Conservation (phyloP, 495 filamentous ascomycete genomes). For the Lepidopterella palustris region DNA sequence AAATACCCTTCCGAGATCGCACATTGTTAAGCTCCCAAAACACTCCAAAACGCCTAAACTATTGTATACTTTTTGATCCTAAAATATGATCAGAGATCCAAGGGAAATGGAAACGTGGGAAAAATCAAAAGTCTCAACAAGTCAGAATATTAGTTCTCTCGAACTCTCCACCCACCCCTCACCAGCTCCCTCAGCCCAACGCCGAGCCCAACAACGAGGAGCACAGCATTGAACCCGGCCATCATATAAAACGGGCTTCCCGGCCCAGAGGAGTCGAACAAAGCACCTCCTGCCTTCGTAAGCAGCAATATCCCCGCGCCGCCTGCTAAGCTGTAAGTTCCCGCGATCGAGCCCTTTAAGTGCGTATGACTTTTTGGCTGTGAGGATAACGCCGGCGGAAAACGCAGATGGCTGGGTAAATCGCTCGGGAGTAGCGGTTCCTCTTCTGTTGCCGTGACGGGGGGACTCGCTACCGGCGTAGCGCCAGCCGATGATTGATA, state of each 20-base stretch:
- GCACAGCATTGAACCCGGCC: conserved; percentile 68
- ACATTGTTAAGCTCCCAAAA: too few relatives aligned
- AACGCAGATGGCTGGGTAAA: not conserved
- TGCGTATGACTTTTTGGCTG: conserved; percentile 33
- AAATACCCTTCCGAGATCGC: too few relatives aligned
- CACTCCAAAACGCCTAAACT: too few relatives aligned
- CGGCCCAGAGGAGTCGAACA: conserved; percentile 65
- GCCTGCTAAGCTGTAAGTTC: conserved; percentile 83
- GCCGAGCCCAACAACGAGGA: conserved; percentile 18
- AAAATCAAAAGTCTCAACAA: too few relatives aligned
- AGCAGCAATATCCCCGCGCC: conserved; percentile 86
- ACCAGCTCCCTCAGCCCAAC: conserved; percentile 10
- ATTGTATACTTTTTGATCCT: too few relatives aligned
- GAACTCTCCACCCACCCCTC: conserved; percentile 3
- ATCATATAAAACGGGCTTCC: conserved; percentile 89
- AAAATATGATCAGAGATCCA: too few relatives aligned
- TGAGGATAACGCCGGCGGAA: not conserved
- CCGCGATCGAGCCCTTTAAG: conserved; percentile 88
- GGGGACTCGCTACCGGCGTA: conserved; percentile 15
- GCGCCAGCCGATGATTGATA: conserved; percentile 15
- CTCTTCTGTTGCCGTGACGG: conserved; percentile 14
- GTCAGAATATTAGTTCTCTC: not conserved
- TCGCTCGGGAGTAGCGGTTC: conserved; percentile 20
- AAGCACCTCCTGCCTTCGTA: conserved; percentile 82
- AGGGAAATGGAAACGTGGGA: too few relatives aligned